Evolutionary conservation across 2,329 filamentous ascomycete species (phyloP), one percentile per base, ranked within the genome.

Genomic region (Cercospora sp.): DNA sequence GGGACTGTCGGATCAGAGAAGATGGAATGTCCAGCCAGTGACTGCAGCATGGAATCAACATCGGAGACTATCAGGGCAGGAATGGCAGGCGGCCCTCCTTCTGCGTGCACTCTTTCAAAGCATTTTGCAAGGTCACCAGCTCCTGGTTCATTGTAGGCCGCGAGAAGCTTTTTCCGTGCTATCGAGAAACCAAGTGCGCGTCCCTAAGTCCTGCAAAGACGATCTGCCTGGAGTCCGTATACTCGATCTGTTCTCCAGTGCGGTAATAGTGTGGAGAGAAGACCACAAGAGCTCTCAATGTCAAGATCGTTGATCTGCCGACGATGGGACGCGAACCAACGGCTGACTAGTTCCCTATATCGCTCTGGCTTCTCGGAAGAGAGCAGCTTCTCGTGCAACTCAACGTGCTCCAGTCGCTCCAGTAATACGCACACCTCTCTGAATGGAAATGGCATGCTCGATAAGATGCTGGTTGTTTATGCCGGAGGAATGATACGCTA

Each of bases 211-310:
- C 85, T 87, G 65, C 89, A 86, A 0, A 97, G 82, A 0, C 82
- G 84, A 8, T 80, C 76, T 31, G 87, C 82, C 74, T 91, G 87
- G 1, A 97, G 83, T 42, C 84, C 86, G 76, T 94, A 97, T 1
- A 94, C 91, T 30, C 92, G 87, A 75, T 97, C 93, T 2, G 88
- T 89, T 63, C 93, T 85, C 71, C 86, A 89, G 70, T 93, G 89
- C 0, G 93, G 92, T 0, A 96, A 85, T 0, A 97, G 79, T 2
- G 90, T 89, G 1, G 91, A 94, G 0, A 97, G 82, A 1, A 97
- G 80, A 2, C 91, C 90, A 1, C 87, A 81, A 1, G 84, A 82
- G 73, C 72, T 72, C 9, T 89, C 82, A 1, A 86, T 87, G 30
- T 85, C 82, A 7, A 86, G 80, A 0, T 84, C 82, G 75, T 89